These are phyloP conservation scores for Xylaria sp. DNA, from an alignment of 2,329 filamentous ascomycete species.

Conservation along the genomic window DNA sequence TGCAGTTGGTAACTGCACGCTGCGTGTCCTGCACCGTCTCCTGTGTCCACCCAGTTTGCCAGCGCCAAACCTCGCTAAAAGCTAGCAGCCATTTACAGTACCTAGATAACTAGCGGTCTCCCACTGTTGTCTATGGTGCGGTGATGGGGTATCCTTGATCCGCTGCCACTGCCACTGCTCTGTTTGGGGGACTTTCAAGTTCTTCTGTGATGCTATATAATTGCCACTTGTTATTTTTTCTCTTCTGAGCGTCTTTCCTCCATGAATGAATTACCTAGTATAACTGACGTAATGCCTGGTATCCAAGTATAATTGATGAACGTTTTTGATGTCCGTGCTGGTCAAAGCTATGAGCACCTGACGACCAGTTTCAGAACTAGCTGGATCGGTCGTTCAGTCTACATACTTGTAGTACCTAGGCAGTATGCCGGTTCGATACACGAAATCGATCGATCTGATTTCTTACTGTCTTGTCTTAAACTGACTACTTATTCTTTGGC, in stretches of 20 bases:
- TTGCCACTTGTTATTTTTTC: neutral
- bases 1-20: conserved; percentile 9
- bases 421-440: neutral
- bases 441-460: neutral
- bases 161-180: conserved; percentile 8
- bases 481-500: neutral
- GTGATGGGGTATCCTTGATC: conserved; percentile 16
- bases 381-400: neutral
- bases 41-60: neutral
- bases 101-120: neutral
- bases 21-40: conserved; percentile 7
- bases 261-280: neutral
- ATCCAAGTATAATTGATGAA: neutral
- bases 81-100: neutral
- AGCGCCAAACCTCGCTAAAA: conserved; percentile 16
- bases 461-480: neutral
- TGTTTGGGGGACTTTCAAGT: conserved; percentile 5
- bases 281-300: neutral
- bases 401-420: neutral
- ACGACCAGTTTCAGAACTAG: neutral
- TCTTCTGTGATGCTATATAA: neutral
- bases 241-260: neutral
- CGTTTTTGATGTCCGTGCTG: conserved; percentile 10
- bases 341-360: neutral
- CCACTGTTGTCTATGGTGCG: neutral